A percentile compares a stretch with the other conserved stretches of the same genome.
phyloP scores from a whole-genome alignment of 2,329 filamentous ascomycete genomes.

The Pseudocercospora fuligena region DNA sequence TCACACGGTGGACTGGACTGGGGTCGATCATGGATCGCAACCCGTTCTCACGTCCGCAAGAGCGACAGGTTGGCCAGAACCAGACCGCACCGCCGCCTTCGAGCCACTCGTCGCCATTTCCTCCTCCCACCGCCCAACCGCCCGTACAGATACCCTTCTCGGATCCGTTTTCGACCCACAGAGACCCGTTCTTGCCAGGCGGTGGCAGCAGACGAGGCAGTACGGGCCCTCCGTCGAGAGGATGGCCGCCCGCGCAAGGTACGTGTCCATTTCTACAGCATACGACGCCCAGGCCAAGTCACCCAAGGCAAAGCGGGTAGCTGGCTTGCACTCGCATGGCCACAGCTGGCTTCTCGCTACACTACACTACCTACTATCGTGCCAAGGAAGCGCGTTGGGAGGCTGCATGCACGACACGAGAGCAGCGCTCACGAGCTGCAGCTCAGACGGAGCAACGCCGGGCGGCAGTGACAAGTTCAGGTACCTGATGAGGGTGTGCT shows the following conservation, averaged over 20 bases:
- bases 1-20: not conserved
- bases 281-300: not conserved
- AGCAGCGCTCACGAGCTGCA: conserved; percentile 8
- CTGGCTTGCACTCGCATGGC: conserved; percentile 3
- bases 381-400: conserved; percentile 10
- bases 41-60: conserved; percentile 42
- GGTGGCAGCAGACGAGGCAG: conserved; percentile 48
- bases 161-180: conserved; percentile 51
- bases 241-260: conserved; percentile 38
- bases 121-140: conserved; percentile 41
- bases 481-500: conserved; percentile 12
- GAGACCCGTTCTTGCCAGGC: conserved; percentile 53
- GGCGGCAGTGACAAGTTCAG: conserved; percentile 13
- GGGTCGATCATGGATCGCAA: conserved; percentile 38
- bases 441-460: conserved; percentile 1
- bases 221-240: conserved; percentile 43
- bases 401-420: conserved; percentile 12
- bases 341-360: conserved; percentile 6
- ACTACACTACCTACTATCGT: not conserved
- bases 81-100: conserved; percentile 39
- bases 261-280: conserved; percentile 22
- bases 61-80: conserved; percentile 44
- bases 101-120: conserved; percentile 42
- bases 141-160: conserved; percentile 52
- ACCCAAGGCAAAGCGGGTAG: not conserved